Evolutionary conservation across 805 yeast species (phyloP), one percentile per base, ranked within the genome.

Genomic region (Candida nitratophila): DNA sequence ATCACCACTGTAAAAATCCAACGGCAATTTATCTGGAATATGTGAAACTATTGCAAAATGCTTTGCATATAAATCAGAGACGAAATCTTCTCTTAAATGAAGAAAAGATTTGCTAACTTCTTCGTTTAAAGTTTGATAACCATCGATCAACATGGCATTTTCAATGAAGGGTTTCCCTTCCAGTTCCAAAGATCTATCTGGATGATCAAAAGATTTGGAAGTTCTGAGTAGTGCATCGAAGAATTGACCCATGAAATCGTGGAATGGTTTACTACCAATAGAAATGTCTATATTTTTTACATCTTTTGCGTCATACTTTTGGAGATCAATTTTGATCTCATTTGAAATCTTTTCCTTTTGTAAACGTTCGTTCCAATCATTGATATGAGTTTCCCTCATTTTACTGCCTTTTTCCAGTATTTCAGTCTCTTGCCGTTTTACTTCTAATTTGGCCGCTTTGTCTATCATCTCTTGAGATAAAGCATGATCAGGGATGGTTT

Each of bases 21-120:
- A 42, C 2, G 57, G 53, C 1, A 60, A 46, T 45, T 61, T 63
- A 3, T 67, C 67, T 0, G 85, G 86, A 55, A 82, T 58, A 21
- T 63, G 60, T 2, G 55, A 51, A 17, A 76, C 67, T 9, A 77
- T 72, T 37, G 56, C 55, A 10, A 51, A 44, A 59, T 83, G 88
- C 17, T 80, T 70, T 15, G 52, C 46, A 15, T 55, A 66, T 65
- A 83, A 62, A 42, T 70, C 69, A 1, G 50, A 49, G 16, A 78
- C 53, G 50, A 79, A 81, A 1, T 61, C 60, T 2, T 62, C 63
- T 21, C 63, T 4, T 8, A 17, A 38, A 3, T 38, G 24, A 4
- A 29, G 26, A 29, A 48, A n/a, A 4, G 24, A 19, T 2, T 15
- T n/a, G 7, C 51, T 21, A 17, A 24, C 32, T 12, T 41, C 22